Evolutionary conservation across 805 yeast genomes (phyloP), one percentile per base, ranked within the genome.

Genomic region (Hanseniaspora thailandica): DNA sequence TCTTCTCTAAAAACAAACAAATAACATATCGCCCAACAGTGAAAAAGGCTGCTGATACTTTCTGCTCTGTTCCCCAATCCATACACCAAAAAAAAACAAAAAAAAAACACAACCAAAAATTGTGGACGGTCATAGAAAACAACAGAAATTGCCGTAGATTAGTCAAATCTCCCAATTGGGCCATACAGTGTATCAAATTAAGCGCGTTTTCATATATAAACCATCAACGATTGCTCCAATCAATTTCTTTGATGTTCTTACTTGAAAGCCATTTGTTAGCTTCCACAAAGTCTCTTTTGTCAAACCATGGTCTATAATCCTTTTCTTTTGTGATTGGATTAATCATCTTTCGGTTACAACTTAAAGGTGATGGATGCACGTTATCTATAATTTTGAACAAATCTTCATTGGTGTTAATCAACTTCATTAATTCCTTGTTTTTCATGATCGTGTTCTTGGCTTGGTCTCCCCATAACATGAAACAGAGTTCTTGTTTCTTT

Each of bases 331-430:
- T 48, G 4, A 40, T 22, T 2, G 52, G 52, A 48, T 48, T 40
- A 5, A 48, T 22, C 23, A 40, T 15, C 8, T 41, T 96, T 41
- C 94, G 70, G 19, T 83, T 74, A 0, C 98, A 98, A 57, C 95
- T 84, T 47, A 93, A 69, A 1, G 99, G 99, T 26, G 95, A 84
- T 0, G 99, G 99, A 67, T 93, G 99, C 0, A 88, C 97, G 0
- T 87, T 74, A 57, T 75, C 76, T 26, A 93, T 67, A 0, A 86
- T 77, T 40, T 75, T 60, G 54, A 80, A 74, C 36, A 70, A 65
- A 3, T 66, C 52, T 51, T 60, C 53, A 17, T 41, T 33, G 41
- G 17, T n/a, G 9, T 49, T 26, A 2, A 49, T 15, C 3, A 49
- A 9, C 9, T 31, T 19, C 53, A 49, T 51, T 3, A 44, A 13